Evolutionary conservation across 345 rosid genomes (phyloP), one percentile per base, ranked within the genome.

Genomic region (Syzygium oleosum): DNA sequence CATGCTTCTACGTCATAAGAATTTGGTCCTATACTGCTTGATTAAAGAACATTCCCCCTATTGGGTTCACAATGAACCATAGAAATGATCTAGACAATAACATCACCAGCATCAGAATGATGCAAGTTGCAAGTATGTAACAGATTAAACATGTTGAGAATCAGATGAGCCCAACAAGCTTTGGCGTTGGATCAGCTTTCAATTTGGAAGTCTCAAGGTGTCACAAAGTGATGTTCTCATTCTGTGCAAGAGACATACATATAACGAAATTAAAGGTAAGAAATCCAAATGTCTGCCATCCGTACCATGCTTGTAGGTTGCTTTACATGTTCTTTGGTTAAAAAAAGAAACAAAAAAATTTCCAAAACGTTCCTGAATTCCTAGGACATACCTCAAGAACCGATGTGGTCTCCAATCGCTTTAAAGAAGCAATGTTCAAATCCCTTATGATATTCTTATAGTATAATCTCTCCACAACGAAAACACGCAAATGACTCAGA

Each of bases 381-480:
- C 83, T 73, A 83, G 63, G 84, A 58, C 87, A 84, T 92, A 95
- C 99, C 97, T 97, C 94, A 73, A 96, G 92, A 92, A 96, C 92
- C 86, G 94, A 93, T 91, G 90, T 93, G 91, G 96, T 95, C 88
- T 92, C 91, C 58, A 52, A 86, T 90, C 90, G 89, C 92, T 94
- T 94, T 88, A 87, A 91, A 73, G 99, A 94, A 86, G 88, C 85
- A 87, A 87, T 88, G 41, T 87, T 93, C 90, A 88, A 85, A 58
- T 92, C 89, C 55, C 93, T 95, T 86, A 97, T 92, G 55, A 91
- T 93, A 91, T 95, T 94, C 87, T 88, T 93, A 89, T 95, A 96
- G 90, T 88, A 94, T 90, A 97, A 89, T 92, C 93, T 94, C 87
- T 94, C 94, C 86, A 94, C 98, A 43, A 93, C 99, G 51, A 93